Evolutionary conservation across 805 yeast genomes (phyloP), one percentile per base, ranked within the genome.

Genomic region (Cyberlindnera xishuangbannaensis): DNA sequence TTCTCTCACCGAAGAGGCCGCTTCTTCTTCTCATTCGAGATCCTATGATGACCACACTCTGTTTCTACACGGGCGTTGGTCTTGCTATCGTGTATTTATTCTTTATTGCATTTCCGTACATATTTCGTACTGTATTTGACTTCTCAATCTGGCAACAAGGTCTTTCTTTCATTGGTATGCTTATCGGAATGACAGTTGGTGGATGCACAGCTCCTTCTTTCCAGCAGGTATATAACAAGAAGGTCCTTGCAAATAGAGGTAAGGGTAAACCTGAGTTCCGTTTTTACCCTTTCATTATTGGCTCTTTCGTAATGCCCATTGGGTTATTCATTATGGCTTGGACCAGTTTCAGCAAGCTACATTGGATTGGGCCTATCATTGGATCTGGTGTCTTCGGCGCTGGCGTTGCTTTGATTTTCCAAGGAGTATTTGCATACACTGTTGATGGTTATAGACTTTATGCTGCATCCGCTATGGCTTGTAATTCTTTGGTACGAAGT

Each of bases 291-390:
- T 71, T 80, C 40, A 73, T 76, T 51, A 53, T 74, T 38, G 92
- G 88, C n/a, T 74, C 84, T 0, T 58, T 78, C 16, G 59, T 71
- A 16, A 61, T 78, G 39, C 86, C 86, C 1, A 62, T 74, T 18
- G 71, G 84, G 0, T 59, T 83, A 33, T 80, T 83, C 63, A 82
- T 87, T 73, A 64, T 83, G 41, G 90, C 78, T 3, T 83, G 92
- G 88, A 69, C 86, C 3, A 69, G 78, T 16, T 70, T 71, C 45
- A 35, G 56, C 1, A 51, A 68, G 19, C 67, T 82, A 9, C 87
- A 78, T 51, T 83, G 87, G 86, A 76, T 80, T 50, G 83, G 71
- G 2, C 79, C 92, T 5, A 60, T 74, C 15, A 68, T 78, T 37
- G 76, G 88, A 3, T 88, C 86, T 39, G 69, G 77, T n/a, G 70